These are phyloP conservation scores for Cladosporium sp. DNA, from an alignment of 2,329 filamentous ascomycete genomes.

Conservation along the genomic window DNA sequence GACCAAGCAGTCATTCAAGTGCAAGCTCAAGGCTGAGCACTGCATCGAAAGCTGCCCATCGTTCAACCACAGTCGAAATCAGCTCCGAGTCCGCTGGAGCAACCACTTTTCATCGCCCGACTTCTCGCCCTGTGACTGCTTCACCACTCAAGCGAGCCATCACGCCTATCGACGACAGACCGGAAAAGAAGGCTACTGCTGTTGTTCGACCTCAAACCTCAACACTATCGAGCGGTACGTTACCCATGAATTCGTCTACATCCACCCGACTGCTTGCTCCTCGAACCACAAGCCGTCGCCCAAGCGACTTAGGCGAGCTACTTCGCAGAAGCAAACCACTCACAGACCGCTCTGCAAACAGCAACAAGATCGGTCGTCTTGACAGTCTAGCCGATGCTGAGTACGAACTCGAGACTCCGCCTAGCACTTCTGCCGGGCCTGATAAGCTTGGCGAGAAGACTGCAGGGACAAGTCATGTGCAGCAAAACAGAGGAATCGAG, in stretches of 20 bases:
- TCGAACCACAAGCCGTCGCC: background rate
- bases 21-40: conserved; percentile 19
- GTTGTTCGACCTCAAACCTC: background rate
- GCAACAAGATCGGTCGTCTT: conserved; percentile 16
- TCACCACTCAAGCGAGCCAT: conserved; percentile 16
- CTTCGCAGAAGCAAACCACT: conserved; percentile 13
- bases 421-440: conserved; percentile 14
- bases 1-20: conserved; percentile 28
- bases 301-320: conserved; percentile 18
- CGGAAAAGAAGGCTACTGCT: conserved; percentile 7
- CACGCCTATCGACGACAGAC: background rate
- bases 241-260: background rate
- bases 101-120: background rate
- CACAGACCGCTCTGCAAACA: conserved; percentile 14
- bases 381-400: conserved; percentile 25
- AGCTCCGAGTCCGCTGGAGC: background rate
- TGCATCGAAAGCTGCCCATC: conserved; percentile 14
- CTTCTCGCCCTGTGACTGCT: conserved; percentile 14
- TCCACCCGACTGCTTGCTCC: background rate
- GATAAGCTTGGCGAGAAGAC: too few species aligned
- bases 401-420: conserved; percentile 23
- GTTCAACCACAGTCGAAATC: background rate
- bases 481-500: too few species aligned
- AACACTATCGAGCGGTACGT: background rate
- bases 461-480: too few species aligned